Percentiles rank a stretch among this genome's conserved stretches.
phyloP scores from a whole-genome alignment of 2,329 filamentous ascomycete species.

The Clarireedia sp. region DNA sequence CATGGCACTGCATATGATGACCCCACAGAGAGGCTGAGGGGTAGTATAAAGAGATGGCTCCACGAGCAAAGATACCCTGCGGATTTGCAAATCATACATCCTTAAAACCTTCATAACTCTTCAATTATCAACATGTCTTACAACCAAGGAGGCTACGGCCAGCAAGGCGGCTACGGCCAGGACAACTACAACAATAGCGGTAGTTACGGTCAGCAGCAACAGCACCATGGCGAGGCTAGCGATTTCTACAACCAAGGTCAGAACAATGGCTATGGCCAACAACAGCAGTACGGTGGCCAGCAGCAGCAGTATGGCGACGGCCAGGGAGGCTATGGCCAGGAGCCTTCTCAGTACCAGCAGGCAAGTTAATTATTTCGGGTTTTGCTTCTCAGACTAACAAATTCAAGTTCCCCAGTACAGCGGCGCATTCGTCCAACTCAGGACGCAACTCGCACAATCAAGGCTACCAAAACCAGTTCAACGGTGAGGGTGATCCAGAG shows the following conservation, averaged over 20 bases:
- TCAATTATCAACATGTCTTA: neutral
- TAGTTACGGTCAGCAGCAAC: neutral
- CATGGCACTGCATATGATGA: neutral
- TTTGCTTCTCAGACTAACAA: neutral
- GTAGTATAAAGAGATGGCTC: neutral
- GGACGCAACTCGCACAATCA: neutral
- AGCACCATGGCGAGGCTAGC: neutral
- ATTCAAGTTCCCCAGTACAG: neutral
- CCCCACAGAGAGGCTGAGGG: neutral
- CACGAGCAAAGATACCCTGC: neutral
- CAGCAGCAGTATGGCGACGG: neutral
- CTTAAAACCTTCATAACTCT: neutral
- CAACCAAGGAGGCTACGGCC: neutral
- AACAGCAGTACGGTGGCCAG: neutral
- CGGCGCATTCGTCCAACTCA: neutral
- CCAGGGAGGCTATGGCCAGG: neutral
- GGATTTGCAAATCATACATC: neutral
- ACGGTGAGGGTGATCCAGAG: neutral
- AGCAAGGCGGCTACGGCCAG: neutral
- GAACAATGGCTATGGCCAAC: neutral
- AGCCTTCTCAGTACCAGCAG: neutral
- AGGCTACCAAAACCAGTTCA: neutral
- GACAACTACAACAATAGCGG: neutral
- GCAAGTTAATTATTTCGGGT: neutral
- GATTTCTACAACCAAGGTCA: neutral